Evolutionary conservation across 805 yeast species (phyloP).

Genomic region (Lipomyces spencermartinsiae): DNA sequence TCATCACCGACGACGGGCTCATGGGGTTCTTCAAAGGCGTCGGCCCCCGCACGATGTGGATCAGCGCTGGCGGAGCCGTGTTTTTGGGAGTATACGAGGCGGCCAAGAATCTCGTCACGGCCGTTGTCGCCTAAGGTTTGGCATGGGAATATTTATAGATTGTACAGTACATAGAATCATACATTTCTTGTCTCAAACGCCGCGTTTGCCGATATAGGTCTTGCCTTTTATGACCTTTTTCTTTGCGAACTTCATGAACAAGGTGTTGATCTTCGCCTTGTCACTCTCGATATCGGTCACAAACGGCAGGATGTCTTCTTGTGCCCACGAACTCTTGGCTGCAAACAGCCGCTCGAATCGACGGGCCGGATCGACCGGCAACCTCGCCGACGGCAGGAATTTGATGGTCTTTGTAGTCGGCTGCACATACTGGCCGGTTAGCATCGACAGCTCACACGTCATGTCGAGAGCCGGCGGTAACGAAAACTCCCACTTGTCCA

Average conservation of each 20-base stretch:
- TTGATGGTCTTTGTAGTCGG: constrained; percentile 57
- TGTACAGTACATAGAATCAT: neutral
- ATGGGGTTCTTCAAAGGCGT: constrained; percentile 79
- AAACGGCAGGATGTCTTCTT: constrained; percentile 69
- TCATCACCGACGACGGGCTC: constrained; percentile 76
- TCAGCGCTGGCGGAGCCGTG: constrained; percentile 97
- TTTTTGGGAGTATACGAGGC: constrained; percentile 93
- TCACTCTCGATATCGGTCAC: constrained; percentile 63
- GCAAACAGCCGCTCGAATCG: constrained; percentile 62
- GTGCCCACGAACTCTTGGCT: constrained; percentile 63
- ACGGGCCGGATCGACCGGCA: constrained; percentile 57
- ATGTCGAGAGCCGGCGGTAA: constrained; percentile 58
- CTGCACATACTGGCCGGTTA: constrained; percentile 62
- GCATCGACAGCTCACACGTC: constrained; percentile 61
- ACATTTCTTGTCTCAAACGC: constrained; percentile 1
- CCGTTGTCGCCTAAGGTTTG: neutral
- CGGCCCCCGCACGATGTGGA: constrained; percentile 97
- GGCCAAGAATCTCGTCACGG: constrained; percentile 30
- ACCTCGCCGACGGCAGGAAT: constrained; percentile 54
- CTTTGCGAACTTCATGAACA: constrained; percentile 67
- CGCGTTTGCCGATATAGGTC: constrained; percentile 35
- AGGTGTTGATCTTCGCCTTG: constrained; percentile 60
- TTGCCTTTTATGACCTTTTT: constrained; percentile 49
- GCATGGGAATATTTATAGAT: neutral
- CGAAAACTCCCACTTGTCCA: constrained; percentile 43